Percentiles rank a stretch among this genome's conserved stretches.
phyloP scores from a whole-genome alignment of 352 stramenopile species.

The Peronospora destructor region DNA sequence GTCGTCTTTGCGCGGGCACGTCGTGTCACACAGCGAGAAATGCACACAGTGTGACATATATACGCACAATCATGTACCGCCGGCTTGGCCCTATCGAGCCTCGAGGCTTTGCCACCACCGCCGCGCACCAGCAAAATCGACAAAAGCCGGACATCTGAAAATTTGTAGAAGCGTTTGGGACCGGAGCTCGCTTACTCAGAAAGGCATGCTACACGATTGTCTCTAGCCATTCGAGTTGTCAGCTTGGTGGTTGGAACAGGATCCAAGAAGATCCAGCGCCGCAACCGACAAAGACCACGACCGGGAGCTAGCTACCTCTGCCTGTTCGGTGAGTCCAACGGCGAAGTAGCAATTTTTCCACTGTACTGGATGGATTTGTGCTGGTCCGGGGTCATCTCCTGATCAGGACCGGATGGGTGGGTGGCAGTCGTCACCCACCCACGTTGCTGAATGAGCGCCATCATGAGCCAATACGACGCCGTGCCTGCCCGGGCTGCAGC shows the following conservation, averaged over 20 bases:
- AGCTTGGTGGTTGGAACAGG: background rate
- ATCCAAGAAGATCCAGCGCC: conserved; percentile 7
- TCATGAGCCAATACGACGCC: background rate
- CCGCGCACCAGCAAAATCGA: conserved; percentile 1
- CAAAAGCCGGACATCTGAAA: background rate
- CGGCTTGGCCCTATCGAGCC: background rate
- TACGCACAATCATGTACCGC: background rate
- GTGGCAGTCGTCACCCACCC: conserved; percentile 3
- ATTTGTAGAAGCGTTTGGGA: background rate
- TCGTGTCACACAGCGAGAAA: conserved; percentile 16
- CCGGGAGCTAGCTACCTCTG: conserved; percentile 3
- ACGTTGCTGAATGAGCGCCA: background rate
- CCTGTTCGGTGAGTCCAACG: conserved; percentile 9
- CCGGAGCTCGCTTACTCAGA: background rate
- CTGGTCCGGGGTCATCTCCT: conserved; percentile 1
- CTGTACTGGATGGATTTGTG: conserved; percentile 1
- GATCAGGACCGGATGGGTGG: background rate
- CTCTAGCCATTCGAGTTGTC: background rate
- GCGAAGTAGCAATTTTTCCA: background rate
- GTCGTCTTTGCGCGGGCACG: background rate
- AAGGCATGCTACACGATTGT: conserved; percentile 1
- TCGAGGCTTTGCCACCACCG: background rate
- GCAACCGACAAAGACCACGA: conserved; percentile 8
- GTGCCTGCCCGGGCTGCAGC: background rate
- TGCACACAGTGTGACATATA: background rate